Evolutionary conservation across 164 flowering plant species (phyloP).

Genomic region (Warburgia ugandensis): DNA sequence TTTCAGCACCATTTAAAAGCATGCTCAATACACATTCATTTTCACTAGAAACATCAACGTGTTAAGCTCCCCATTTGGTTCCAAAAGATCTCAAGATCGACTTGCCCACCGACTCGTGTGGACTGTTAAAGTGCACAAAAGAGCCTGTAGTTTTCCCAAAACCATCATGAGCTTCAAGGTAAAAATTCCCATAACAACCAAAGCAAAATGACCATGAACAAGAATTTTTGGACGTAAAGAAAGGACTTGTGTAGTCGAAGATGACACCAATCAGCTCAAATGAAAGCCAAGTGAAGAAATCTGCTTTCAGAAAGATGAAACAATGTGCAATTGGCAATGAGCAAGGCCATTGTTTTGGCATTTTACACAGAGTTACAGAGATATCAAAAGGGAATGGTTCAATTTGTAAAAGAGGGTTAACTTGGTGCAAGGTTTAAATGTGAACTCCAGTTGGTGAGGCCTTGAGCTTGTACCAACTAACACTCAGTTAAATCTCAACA

Average conservation of each 20-base stretch:
- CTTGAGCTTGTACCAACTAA: no score
- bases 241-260: slow-evolving; percentile 65
- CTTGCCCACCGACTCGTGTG: slow-evolving; percentile 64
- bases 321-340: slow-evolving; percentile 33
- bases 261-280: slow-evolving; percentile 64
- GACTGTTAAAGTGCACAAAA: slow-evolving; percentile 79
- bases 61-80: slow-evolving; percentile 82
- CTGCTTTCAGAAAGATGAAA: slow-evolving; percentile 45
- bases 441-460: no score
- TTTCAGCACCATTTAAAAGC: background rate
- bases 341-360: slow-evolving; percentile 39
- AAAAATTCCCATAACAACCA: background rate
- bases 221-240: slow-evolving; percentile 2
- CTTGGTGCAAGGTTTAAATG: no score
- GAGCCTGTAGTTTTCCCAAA: slow-evolving; percentile 41
- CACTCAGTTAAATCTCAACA: no score
- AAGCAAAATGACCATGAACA: background rate
- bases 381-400: no score
- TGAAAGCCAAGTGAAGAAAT: slow-evolving; percentile 72
- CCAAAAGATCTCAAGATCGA: slow-evolving; percentile 37
- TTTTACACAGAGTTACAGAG: background rate
- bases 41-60: slow-evolving; percentile 77
- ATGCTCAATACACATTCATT: background rate
- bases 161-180: slow-evolving; percentile 1
- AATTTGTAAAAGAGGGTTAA: no score